A percentile compares a stretch with the other conserved stretches of the same genome.
These are phyloP conservation scores for Acorus gramineus DNA, from an alignment of 106 monocot genomes.

Conservation along the genomic window DNA sequence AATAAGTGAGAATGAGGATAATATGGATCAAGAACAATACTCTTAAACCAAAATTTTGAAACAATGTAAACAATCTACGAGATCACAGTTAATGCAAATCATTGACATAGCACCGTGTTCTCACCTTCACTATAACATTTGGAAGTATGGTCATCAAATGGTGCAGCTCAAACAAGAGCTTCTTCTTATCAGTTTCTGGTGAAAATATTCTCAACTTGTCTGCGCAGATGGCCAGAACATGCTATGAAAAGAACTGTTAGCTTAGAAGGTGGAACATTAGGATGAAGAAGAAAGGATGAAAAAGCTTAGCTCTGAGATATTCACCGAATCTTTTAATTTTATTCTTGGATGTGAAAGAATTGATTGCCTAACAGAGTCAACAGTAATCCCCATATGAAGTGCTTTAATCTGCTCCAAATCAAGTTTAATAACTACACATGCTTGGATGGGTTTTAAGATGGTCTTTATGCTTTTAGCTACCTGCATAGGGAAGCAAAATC, in stretches of 20 bases:
- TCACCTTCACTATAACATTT: constrained; percentile 87
- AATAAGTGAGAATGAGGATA: background rate
- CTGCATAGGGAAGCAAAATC: constrained; percentile 20
- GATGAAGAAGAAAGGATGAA: background rate
- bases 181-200: constrained; percentile 30
- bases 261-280: background rate
- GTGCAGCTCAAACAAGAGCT: constrained; percentile 50
- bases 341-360: constrained; percentile 68
- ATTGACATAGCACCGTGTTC: background rate
- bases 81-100: background rate
- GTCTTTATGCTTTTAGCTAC: constrained; percentile 54
- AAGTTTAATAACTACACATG: constrained; percentile 52
- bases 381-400: constrained; percentile 57
- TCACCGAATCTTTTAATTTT: constrained; percentile 70
- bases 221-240: constrained; percentile 27
- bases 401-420: constrained; percentile 50
- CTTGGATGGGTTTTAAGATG: constrained; percentile 51
- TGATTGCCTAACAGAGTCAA: constrained; percentile 50
- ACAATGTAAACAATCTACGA: background rate
- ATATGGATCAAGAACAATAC: background rate
- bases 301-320: background rate
- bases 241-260: constrained; percentile 27
- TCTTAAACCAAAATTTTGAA: background rate
- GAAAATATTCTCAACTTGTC: constrained; percentile 58
- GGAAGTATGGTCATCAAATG: constrained; percentile 48